Base-by-base conservation (phyloP, 1,139 yeast species). In the Yamadazyma mexicana region DNA sequence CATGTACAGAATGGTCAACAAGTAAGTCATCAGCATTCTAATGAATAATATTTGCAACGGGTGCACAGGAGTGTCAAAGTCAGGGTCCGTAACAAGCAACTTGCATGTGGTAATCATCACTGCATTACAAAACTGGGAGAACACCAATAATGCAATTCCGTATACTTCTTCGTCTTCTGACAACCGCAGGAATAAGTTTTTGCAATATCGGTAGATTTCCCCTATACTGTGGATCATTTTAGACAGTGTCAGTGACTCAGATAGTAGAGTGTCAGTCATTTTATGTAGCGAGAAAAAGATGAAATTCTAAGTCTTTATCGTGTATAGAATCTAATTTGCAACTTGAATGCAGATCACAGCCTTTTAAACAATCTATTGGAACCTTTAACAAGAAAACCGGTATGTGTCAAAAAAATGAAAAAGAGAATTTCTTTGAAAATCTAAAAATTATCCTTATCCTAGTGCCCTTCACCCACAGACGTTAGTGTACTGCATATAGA, bases 91-190 rank as follows among this genome's bases (percentile, higher is more conserved):
- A 44, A 82, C 86, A 36, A 87, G 63, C 17, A 87, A 61, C 55
- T 87, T 83, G 48, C 94, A 83, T 5, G 87, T 73, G 10, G 83
- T 76, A 7, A 83, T 77, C 96, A 87, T 87, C 32, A 81, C 59
- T 4, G 91, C 79, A 58, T 83, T 86, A 67, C 83, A 83, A 37
- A 86, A 67, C 55, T 85, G 94, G 1, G 87, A 73, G 7, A 74
- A 41, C n/a, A 78, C 54, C 38, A 77, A 59, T 38, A 81, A 55
- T 26, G 64, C 44, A 39, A 73, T 45, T 39, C 83, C 80, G 17
- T 43, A 30, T 5, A 26, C 7, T 11, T 39, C 45, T 9, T 20
- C 24, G 17, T 38, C 31, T 14, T 24, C 20, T 9, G n/a, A 5
- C 11, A 38, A 11, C 4, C 12, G 16, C 4, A 18, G 20, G 18